Evolutionary conservation across 163 green algal species (phyloP).

Genomic region (Coccomyxa subellipsoidea): DNA sequence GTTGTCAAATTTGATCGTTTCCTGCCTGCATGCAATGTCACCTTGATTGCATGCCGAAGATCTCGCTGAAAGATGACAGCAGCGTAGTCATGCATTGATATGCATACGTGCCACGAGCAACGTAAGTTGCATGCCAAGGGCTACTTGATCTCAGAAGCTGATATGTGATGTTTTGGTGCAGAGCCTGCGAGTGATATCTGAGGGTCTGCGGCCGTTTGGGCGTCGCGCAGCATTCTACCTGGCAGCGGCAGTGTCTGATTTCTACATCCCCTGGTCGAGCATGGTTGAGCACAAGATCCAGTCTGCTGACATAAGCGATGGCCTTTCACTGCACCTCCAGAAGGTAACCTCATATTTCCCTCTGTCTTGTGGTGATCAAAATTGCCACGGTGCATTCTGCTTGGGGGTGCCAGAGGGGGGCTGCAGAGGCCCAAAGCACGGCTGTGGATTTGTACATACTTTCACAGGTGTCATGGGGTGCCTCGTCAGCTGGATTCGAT

Average conservation of each 20-base stretch:
- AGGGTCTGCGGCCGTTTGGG: constrained; percentile 1
- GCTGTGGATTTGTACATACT: too few species aligned
- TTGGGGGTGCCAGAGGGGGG: too few species aligned
- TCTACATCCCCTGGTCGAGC: constrained; percentile 90
- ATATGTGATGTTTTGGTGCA: background rate
- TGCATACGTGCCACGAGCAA: too few species aligned
- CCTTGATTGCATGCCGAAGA: too few species aligned
- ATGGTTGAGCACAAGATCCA: constrained; percentile 99
- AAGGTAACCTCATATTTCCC: constrained; percentile 32
- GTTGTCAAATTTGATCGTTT: background rate
- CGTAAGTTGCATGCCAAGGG: too few species aligned
- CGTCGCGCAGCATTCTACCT: constrained; percentile 84
- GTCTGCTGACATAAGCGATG: constrained; percentile 62
- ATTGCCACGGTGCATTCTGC: too few species aligned
- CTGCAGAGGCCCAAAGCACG: too few species aligned
- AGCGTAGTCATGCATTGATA: too few species aligned
- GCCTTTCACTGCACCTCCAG: constrained; percentile 56
- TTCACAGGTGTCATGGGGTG: too few species aligned
- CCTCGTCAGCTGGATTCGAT: too few species aligned
- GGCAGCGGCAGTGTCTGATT: constrained; percentile 96
- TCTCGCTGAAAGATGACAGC: too few species aligned
- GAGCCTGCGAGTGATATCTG: constrained; percentile 20
- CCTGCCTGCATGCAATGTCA: too few species aligned
- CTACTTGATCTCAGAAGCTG: background rate
- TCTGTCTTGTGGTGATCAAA: background rate